phyloP scores from a whole-genome alignment of 73 alveolate species.

The Paramecium caudatum region DNA sequence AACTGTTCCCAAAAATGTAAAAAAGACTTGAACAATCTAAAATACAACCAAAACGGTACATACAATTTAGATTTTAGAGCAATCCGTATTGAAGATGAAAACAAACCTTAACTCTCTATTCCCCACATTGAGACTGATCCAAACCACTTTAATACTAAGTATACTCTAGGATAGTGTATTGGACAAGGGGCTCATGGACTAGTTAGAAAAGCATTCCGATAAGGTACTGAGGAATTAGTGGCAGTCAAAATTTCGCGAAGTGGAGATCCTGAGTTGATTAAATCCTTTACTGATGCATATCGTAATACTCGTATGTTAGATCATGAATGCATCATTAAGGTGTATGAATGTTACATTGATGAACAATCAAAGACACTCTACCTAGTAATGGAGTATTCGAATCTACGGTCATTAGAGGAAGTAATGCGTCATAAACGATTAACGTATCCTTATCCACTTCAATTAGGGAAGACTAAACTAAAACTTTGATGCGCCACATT shows the following conservation, averaged over 20 bases:
- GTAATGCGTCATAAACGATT: constrained; percentile 27
- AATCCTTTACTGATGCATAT: constrained; percentile 63
- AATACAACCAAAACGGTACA: constrained; percentile 8
- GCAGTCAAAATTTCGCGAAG: constrained; percentile 82
- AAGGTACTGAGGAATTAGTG: constrained; percentile 76
- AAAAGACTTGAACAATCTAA: neutral
- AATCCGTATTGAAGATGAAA: constrained; percentile 11
- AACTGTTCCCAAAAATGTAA: constrained; percentile 20
- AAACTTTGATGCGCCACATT: constrained; percentile 8
- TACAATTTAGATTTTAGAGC: neutral
- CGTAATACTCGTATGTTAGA: constrained; percentile 43
- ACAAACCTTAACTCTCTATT: neutral
- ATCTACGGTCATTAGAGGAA: constrained; percentile 46
- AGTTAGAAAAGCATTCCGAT: constrained; percentile 81
- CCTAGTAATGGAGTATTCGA: constrained; percentile 59
- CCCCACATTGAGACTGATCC: neutral
- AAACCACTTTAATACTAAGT: neutral
- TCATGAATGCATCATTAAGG: constrained; percentile 62
- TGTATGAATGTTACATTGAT: constrained; percentile 70
- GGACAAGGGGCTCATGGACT: constrained; percentile 93
- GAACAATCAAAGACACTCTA: constrained; percentile 58
- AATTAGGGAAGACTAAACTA: constrained; percentile 52
- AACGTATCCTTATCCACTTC: constrained; percentile 37
- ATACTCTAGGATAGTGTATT: constrained; percentile 79
- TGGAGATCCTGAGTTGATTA: constrained; percentile 69